phyloP scores from a whole-genome alignment of 1,284 basidiomycete genomes.

The Moesziomyces sp. region DNA sequence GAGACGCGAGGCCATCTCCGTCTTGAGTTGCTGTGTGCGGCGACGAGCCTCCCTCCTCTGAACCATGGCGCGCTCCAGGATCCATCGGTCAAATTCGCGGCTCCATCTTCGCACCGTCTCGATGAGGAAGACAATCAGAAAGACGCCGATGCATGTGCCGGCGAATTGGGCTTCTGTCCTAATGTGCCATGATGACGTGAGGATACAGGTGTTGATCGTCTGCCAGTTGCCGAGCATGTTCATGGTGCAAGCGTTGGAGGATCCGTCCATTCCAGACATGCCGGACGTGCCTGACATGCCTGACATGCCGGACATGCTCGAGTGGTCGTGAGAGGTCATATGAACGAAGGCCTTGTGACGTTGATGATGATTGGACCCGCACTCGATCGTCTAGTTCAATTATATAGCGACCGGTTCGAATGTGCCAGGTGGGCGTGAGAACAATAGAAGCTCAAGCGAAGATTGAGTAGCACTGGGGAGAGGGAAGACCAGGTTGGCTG shows the following conservation, averaged over 20 bases:
- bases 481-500: too few relatives aligned
- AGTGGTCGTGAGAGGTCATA: slow-evolving; percentile 33
- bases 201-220: slow-evolving; percentile 51
- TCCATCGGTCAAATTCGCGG: slow-evolving; percentile 58
- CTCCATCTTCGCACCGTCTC: slow-evolving; percentile 56
- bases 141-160: slow-evolving; percentile 62
- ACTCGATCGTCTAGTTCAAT: background rate
- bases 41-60: slow-evolving; percentile 26
- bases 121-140: slow-evolving; percentile 57
- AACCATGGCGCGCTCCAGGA: slow-evolving; percentile 44
- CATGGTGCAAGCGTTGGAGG: slow-evolving; percentile 39
- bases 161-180: slow-evolving; percentile 51
- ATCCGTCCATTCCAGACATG: slow-evolving; percentile 30
- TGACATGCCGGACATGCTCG: slow-evolving; percentile 26
- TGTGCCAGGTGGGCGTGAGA: background rate
- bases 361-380: background rate
- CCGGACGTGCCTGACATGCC: slow-evolving; percentile 32
- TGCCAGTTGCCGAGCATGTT: slow-evolving; percentile 55
- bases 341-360: background rate
- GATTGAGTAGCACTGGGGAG: too few relatives aligned
- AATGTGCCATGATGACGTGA: slow-evolving; percentile 60
- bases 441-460: too few relatives aligned
- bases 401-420: background rate
- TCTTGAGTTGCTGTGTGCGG: slow-evolving; percentile 23
- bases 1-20: slow-evolving; percentile 31